Conservation (phyloP, 352 stramenopile genomes). For the Peronospora tabacina region DNA sequence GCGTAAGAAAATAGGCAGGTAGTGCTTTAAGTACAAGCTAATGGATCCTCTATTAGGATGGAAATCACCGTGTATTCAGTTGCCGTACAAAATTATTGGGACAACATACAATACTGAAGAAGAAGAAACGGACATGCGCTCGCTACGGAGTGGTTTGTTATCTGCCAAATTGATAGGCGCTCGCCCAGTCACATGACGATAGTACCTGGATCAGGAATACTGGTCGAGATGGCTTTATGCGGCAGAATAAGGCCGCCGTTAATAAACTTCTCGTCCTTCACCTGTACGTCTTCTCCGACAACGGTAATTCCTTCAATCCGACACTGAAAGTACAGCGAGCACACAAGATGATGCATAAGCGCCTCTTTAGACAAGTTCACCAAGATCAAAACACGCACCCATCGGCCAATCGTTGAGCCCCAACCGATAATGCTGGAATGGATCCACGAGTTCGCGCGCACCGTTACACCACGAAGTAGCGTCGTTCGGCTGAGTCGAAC, state of each 20-base stretch:
- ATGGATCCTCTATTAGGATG: slow-evolving; percentile 20
- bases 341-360: not conserved
- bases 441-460: slow-evolving; percentile 79
- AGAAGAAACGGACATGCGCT: not conserved
- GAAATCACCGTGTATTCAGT: not conserved
- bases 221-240: slow-evolving; percentile 83
- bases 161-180: not conserved
- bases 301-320: slow-evolving; percentile 80
- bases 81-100: slow-evolving; percentile 6
- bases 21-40: slow-evolving; percentile 9
- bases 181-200: slow-evolving; percentile 72
- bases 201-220: slow-evolving; percentile 75
- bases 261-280: slow-evolving; percentile 86
- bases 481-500: slow-evolving; percentile 78
- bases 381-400: slow-evolving; percentile 33
- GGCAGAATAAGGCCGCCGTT: slow-evolving; percentile 83
- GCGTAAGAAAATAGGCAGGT: slow-evolving; percentile 22
- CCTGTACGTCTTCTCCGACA: slow-evolving; percentile 81
- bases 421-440: slow-evolving; percentile 87
- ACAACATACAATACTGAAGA: slow-evolving; percentile 6
- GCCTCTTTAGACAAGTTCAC: not conserved
- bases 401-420: slow-evolving; percentile 80
- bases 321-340: slow-evolving; percentile 36
- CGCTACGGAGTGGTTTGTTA: not conserved
- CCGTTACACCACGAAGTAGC: slow-evolving; percentile 64